Conservation (phyloP, 2,329 filamentous ascomycete genomes). For the Grosmannia clavigera region DNA sequence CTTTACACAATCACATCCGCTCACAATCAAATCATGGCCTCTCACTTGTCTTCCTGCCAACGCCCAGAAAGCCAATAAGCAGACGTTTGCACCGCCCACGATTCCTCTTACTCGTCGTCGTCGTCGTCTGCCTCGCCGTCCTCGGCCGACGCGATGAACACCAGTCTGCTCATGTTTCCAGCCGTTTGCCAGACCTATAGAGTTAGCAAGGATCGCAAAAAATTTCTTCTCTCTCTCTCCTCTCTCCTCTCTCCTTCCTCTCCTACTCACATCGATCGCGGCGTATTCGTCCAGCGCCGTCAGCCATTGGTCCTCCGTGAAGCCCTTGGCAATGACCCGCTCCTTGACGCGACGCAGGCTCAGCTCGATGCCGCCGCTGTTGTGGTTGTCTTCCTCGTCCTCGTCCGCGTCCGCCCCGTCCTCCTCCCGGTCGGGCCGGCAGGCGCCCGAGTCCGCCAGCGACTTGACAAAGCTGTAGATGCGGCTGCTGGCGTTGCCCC, state of each 20-base stretch:
- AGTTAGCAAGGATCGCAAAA: too few species aligned
- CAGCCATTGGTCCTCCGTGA: conserved; percentile 87
- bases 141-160: conserved; percentile 53
- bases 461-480: conserved; percentile 92
- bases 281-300: conserved; percentile 83
- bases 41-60: too few species aligned
- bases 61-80: too few species aligned
- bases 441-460: conserved; percentile 76
- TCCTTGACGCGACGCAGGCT: conserved; percentile 83
- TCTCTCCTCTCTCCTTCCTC: too few species aligned
- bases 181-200: conserved; percentile 65
- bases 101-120: conserved; percentile 15
- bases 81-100: not conserved
- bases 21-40: too few species aligned
- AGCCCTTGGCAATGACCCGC: conserved; percentile 87
- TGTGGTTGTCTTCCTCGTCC: conserved; percentile 42
- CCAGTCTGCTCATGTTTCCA: conserved; percentile 54
- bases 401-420: conserved; percentile 44
- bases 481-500: conserved; percentile 68
- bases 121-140: conserved; percentile 35
- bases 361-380: conserved; percentile 53
- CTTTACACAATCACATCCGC: too few species aligned
- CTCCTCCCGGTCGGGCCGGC: conserved; percentile 55
- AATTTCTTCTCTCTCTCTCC: too few species aligned
- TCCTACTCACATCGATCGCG: conserved; percentile 65